Percentiles rank a stretch among this genome's conserved stretches.
Conservation (phyloP, 345 rosid species). For the Moringa oleifera region DNA sequence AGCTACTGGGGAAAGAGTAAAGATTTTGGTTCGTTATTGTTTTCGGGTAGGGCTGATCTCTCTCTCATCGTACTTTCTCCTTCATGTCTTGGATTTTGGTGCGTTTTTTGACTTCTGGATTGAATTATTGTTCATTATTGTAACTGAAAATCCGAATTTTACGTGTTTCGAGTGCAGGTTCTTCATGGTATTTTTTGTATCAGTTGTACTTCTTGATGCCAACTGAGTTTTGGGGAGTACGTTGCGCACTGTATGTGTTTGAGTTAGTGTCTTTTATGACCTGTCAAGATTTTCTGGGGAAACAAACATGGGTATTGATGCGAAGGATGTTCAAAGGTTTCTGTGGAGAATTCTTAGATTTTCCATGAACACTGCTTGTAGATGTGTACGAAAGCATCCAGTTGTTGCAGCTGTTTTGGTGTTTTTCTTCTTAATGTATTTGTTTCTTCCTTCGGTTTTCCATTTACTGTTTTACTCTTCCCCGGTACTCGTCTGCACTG, state of each 20-base stretch:
- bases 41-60: slow-evolving; percentile 3
- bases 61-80: background rate
- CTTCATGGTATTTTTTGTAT: background rate
- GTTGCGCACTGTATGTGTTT: background rate
- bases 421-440: slow-evolving; percentile 35
- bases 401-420: slow-evolving; percentile 28
- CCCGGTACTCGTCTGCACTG: slow-evolving; percentile 39
- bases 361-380: slow-evolving; percentile 25
- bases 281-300: background rate
- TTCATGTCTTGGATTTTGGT: background rate
- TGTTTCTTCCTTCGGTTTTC: slow-evolving; percentile 53
- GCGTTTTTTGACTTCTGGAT: background rate
- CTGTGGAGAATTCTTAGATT: slow-evolving; percentile 34
- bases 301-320: slow-evolving; percentile 43
- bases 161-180: background rate
- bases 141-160: background rate
- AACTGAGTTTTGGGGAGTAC: background rate
- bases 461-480: slow-evolving; percentile 39
- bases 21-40: slow-evolving; percentile 1
- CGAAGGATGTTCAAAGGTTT: slow-evolving; percentile 35
- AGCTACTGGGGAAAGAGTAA: background rate
- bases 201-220: background rate
- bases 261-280: background rate
- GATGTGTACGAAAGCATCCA: slow-evolving; percentile 41
- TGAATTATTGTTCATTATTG: background rate